A percentile compares a stretch with the other conserved stretches of the same genome.
Conservation (phyloP, 768 basidiomycete genomes). For the Cystobasidium onofrii region DNA sequence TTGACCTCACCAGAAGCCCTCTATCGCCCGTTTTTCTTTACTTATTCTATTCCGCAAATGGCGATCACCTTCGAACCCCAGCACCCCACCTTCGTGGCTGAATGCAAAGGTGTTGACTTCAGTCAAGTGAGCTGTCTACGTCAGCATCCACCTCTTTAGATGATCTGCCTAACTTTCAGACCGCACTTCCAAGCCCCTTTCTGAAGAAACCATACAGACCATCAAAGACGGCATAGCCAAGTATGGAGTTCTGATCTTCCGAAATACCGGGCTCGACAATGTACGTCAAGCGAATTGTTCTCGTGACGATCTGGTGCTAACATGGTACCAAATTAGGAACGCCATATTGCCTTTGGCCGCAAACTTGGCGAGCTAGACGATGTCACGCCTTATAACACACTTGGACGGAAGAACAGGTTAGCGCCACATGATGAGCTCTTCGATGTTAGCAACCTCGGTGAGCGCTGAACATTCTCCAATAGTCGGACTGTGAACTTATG, state of each 20-base stretch:
- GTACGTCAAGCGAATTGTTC: not conserved
- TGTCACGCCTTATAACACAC: not conserved
- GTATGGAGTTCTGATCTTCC: conserved; percentile 2
- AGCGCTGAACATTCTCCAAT: not conserved
- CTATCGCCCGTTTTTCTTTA: not conserved
- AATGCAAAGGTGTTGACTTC: conserved; percentile 3
- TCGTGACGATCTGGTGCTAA: not conserved
- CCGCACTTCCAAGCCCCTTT: not conserved
- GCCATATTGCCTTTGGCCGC: not conserved
- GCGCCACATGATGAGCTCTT: conserved; percentile 16
- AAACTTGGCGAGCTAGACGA: not conserved
- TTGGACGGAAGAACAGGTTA: conserved; percentile 8
- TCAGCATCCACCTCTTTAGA: not conserved
- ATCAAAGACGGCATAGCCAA: conserved; percentile 4
- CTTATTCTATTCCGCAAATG: not conserved
- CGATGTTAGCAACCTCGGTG: conserved; percentile 7
- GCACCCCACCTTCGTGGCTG: not conserved
- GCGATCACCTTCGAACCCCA: conserved; percentile 1
- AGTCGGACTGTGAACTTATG: no score
- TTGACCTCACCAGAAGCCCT: not conserved
- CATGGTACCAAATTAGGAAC: not conserved
- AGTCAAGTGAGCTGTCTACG: not conserved
- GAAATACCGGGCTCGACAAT: conserved; percentile 5
- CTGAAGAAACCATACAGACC: not conserved
- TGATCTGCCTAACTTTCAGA: not conserved